A percentile compares a stretch with the other conserved stretches of the same genome.
Evolutionary conservation across 768 basidiomycete species (phyloP).

Genomic region (Thelephora ganbajun): DNA sequence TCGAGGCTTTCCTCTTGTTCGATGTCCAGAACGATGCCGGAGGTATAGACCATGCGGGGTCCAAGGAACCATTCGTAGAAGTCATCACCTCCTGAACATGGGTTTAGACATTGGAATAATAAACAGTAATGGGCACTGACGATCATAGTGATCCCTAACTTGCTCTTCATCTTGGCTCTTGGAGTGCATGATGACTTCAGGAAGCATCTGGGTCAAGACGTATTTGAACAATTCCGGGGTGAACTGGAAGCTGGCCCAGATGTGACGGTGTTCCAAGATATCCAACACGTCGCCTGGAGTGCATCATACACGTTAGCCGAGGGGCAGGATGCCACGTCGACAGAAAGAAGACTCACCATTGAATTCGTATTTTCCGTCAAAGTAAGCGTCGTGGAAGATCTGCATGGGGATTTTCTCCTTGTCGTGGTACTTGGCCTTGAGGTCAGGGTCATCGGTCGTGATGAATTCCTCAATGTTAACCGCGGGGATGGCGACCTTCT

Average conservation of each 20-base stretch:
- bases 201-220: constrained; percentile 74
- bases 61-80: constrained; percentile 97
- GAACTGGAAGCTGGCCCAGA: constrained; percentile 89
- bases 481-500: constrained; percentile 74
- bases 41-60: constrained; percentile 95
- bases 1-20: constrained; percentile 73
- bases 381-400: constrained; percentile 93
- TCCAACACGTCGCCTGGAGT: constrained; percentile 80
- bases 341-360: constrained; percentile 46
- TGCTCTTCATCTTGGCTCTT: constrained; percentile 87
- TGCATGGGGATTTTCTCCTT: constrained; percentile 96
- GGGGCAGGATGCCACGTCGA: constrained; percentile 3
- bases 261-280: constrained; percentile 85
- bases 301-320: constrained; percentile 1
- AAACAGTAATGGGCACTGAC: constrained; percentile 24
- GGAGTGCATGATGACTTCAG: constrained; percentile 92
- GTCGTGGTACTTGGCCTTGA: constrained; percentile 67
- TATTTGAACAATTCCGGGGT: constrained; percentile 90
- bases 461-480: constrained; percentile 85
- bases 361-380: constrained; percentile 91
- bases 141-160: constrained; percentile 91
- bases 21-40: constrained; percentile 69
- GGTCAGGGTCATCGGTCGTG: constrained; percentile 70
- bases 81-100: constrained; percentile 67
- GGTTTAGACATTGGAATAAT: constrained; percentile 1